A percentile compares a stretch with the other conserved stretches of the same genome.
phyloP scores from a whole-genome alignment of 345 rosid genomes.

The Dovyalis caffra region DNA sequence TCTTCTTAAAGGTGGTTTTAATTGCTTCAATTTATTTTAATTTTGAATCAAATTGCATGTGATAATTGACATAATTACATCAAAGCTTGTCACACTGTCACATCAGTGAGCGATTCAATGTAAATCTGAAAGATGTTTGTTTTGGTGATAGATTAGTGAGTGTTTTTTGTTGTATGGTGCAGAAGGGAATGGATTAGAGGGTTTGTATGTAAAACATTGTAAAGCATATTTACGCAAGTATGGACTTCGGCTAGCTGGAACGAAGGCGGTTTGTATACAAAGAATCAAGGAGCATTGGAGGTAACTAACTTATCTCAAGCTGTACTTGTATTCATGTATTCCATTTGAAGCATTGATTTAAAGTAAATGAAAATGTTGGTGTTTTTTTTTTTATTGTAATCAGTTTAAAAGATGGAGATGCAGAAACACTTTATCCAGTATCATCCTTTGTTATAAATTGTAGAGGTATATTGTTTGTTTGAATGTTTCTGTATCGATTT shows the following conservation, averaged over 20 bases:
- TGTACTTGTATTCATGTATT: too few relatives aligned
- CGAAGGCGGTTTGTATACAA: conserved; percentile 38
- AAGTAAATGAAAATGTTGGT: background rate
- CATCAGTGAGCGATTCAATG: background rate
- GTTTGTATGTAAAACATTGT: conserved; percentile 40
- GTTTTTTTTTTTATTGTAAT: background rate
- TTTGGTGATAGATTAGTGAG: background rate
- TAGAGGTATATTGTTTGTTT: conserved; percentile 36
- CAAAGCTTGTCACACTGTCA: too few relatives aligned
- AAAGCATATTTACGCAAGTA: conserved; percentile 50
- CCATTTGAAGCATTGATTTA: too few relatives aligned
- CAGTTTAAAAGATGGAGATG: conserved; percentile 56
- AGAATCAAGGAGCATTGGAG: conserved; percentile 58
- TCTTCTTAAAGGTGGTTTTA: conserved; percentile 49
- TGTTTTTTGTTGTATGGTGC: conserved; percentile 7
- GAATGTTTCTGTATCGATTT: background rate
- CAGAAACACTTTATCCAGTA: conserved; percentile 46
- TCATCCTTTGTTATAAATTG: conserved; percentile 55
- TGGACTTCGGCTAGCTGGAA: conserved; percentile 53
- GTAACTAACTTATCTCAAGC: conserved; percentile 18
- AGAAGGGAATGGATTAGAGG: conserved; percentile 41
- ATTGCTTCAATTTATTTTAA: conserved; percentile 10
- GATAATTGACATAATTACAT: too few relatives aligned
- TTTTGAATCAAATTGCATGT: background rate
- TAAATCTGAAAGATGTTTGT: background rate